Evolutionary conservation across 257 asterid species (phyloP), one percentile per base, ranked within the genome.

Genomic region (Fraxinus anomala): DNA sequence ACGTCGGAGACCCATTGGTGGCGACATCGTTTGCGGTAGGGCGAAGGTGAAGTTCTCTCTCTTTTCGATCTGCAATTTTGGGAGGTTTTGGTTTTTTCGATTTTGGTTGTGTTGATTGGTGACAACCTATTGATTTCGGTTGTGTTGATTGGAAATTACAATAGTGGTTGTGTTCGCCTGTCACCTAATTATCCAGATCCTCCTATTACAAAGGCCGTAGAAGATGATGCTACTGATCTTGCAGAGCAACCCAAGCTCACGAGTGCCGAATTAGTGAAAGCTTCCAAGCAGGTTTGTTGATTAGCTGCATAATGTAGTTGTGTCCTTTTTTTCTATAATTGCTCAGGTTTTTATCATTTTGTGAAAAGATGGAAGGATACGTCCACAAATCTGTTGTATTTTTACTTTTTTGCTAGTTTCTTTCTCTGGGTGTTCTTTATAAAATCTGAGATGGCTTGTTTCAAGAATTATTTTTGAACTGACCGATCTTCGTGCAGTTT

Each of bases 121-220:
- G 28, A 26, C 28, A 26, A 26, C 28, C 28, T 26, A 26, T 26
- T 26, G 28, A 26, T 26, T 26, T 26, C 28, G 28, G 28, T 26
- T 26, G 28, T 26, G 28, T 26, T 26, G 28, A 26, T 26, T 26
- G 28, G 28, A 26, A 26, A 26, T 26, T 26, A 26, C 28, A 26
- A 26, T 26, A 26, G 28, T 26, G 28, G 28, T 26, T 26, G 28
- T 34, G 99, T 93, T 17, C 96, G 92, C 83, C 79, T 95, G 30
- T 89, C 99, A 49, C 88, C 98, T 69, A 89, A 87, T 82, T 95
- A 90, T 84, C 97, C 98, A 10, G 97, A 93, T 73, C 97, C 97
- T 28, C 96, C 97, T 28, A 70, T 89, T 54, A 83, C 92, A 24
- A 80, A 69, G 70, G 82, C 69, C 16, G 84, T 71, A 10, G 94